Conservation (phyloP, 2,329 filamentous ascomycete species). For the Verticillium nonalfalfae region DNA sequence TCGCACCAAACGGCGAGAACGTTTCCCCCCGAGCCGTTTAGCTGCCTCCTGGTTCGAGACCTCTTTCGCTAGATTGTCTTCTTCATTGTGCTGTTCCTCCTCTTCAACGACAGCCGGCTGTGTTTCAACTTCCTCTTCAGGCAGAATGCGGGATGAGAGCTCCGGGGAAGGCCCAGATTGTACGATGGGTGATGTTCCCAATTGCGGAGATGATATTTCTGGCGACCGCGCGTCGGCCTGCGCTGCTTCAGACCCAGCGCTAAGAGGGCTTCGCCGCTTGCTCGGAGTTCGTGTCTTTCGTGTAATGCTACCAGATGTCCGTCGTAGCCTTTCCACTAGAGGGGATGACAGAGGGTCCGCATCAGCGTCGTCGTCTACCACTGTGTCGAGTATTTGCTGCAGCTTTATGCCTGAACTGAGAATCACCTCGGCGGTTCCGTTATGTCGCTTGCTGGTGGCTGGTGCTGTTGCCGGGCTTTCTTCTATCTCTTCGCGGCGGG, state of each 20-base stretch:
- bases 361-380: constrained; percentile 19
- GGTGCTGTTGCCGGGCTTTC: constrained; percentile 50
- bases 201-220: neutral
- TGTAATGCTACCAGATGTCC: constrained; percentile 21
- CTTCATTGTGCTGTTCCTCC: constrained; percentile 4
- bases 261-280: constrained; percentile 13
- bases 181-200: neutral
- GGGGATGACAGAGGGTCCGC: constrained; percentile 32
- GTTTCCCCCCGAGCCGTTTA: constrained; percentile 32
- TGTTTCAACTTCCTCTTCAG: neutral
- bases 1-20: constrained; percentile 27
- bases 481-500: constrained; percentile 33
- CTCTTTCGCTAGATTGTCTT: constrained; percentile 31
- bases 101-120: neutral
- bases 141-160: constrained; percentile 3
- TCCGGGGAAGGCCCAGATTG: constrained; percentile 6
- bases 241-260: constrained; percentile 17
- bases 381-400: constrained; percentile 26
- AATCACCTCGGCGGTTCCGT: constrained; percentile 25
- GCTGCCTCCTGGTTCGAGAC: constrained; percentile 37
- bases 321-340: constrained; percentile 31
- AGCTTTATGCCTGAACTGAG: constrained; percentile 35
- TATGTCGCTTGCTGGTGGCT: constrained; percentile 45
- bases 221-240: constrained; percentile 21
- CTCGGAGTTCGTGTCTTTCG: constrained; percentile 20